Evolutionary conservation across 2,329 filamentous ascomycete species (phyloP).

Genomic region (Diplocarpon rosae): DNA sequence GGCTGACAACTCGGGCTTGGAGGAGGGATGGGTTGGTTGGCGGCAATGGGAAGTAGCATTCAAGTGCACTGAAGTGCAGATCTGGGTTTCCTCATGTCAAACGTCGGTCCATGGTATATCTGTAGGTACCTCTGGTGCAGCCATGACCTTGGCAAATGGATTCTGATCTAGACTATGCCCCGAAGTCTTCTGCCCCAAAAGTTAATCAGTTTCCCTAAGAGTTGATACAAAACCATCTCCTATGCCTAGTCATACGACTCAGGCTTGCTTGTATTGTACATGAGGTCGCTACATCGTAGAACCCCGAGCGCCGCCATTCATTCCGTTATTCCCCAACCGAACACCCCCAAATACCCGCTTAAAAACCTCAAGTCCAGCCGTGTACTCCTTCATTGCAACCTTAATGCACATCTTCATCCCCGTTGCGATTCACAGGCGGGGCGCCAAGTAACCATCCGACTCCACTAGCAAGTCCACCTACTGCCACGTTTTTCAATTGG

Average conservation of each 20-base stretch:
- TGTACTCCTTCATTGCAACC: not conserved
- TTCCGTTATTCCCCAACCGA: not conserved
- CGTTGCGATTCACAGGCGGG: not conserved
- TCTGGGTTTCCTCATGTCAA: too few species aligned
- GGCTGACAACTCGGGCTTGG: not conserved
- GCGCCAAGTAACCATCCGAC: conserved; percentile 59
- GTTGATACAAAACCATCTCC: too few species aligned
- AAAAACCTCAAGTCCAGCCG: not conserved
- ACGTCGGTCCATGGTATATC: too few species aligned
- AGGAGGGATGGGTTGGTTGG: too few species aligned
- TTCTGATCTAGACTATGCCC: too few species aligned
- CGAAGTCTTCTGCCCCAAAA: too few species aligned
- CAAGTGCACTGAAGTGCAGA: too few species aligned
- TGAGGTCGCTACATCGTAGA: not conserved
- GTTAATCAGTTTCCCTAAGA: too few species aligned
- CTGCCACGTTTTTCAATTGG: conserved; percentile 54
- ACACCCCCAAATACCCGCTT: not conserved
- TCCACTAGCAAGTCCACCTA: conserved; percentile 54
- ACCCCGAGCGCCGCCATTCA: conserved; percentile 1
- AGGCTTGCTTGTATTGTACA: not conserved
- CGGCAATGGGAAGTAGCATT: too few species aligned
- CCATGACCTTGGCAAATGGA: too few species aligned
- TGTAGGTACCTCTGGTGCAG: too few species aligned
- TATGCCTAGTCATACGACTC: too few species aligned
- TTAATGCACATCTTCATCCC: not conserved